Evolutionary conservation across 1,139 yeast species (phyloP).

Genomic region (Scheffersomyces quercinus): DNA sequence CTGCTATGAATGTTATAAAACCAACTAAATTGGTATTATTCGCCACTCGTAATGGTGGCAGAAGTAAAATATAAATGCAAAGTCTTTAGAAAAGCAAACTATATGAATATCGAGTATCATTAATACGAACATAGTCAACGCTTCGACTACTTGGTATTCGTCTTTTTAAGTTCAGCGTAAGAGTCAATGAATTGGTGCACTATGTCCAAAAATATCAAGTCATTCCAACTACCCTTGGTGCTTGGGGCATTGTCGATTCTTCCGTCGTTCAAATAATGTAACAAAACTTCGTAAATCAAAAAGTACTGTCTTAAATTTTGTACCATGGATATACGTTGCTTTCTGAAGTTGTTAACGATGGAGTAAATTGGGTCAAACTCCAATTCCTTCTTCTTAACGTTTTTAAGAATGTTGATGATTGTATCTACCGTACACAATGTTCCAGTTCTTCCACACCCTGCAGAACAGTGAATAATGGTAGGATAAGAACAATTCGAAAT

Average conservation of each 20-base stretch:
- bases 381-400: conserved; percentile 13
- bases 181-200: conserved; percentile 22
- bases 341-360: conserved; percentile 61
- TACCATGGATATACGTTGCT: conserved; percentile 81
- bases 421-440: conserved; percentile 78
- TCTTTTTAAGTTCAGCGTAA: no score
- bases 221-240: conserved; percentile 15
- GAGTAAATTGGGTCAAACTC: conserved; percentile 45
- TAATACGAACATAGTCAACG: no score
- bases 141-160: no score
- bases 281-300: conserved; percentile 60
- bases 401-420: conserved; percentile 46
- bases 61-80: no score
- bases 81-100: no score
- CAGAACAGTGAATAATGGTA: conserved; percentile 78
- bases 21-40: no score
- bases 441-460: conserved; percentile 94
- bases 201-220: conserved; percentile 24
- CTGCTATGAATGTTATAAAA: no score
- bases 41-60: no score
- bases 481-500: conserved; percentile 28
- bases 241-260: conserved; percentile 6
- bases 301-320: conserved; percentile 75
- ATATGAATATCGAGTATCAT: no score
- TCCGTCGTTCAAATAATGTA: conserved; percentile 21